phyloP scores from a whole-genome alignment of 1,284 basidiomycete genomes.

The Cutaneotrichosporon sp. region DNA sequence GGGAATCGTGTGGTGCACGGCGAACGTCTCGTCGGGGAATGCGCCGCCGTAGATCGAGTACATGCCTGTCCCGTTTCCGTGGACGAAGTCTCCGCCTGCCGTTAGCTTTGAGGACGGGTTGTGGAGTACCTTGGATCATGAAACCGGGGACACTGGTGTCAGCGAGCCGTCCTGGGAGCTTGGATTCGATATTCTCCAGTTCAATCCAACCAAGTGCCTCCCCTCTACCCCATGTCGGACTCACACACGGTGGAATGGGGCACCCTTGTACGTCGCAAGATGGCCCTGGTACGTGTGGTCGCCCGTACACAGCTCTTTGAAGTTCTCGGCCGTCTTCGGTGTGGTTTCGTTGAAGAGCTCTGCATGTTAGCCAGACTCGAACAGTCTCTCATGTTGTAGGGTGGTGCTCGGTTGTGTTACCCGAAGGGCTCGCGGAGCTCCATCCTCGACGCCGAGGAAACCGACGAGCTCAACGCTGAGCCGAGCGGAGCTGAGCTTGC shows the following conservation, averaged over 20 bases:
- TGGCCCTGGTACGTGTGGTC: not conserved
- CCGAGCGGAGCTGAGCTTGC: too few species aligned
- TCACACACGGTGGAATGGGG: slow-evolving; percentile 19
- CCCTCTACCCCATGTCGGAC: too few species aligned
- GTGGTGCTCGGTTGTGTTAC: too few species aligned
- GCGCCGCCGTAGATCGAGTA: slow-evolving; percentile 29
- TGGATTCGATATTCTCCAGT: too few species aligned
- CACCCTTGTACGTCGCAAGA: not conserved
- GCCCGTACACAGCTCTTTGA: slow-evolving; percentile 8
- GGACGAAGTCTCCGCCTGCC: slow-evolving; percentile 54
- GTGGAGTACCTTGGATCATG: slow-evolving; percentile 60
- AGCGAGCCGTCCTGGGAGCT: not conserved
- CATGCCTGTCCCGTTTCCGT: slow-evolving; percentile 51
- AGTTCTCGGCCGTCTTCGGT: slow-evolving; percentile 17
- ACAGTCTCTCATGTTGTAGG: not conserved
- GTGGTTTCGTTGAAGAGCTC: slow-evolving; percentile 16
- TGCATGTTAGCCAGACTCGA: slow-evolving; percentile 2
- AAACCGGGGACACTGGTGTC: slow-evolving; percentile 52
- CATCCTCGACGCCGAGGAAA: too few species aligned
- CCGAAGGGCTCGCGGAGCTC: too few species aligned
- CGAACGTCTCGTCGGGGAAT: slow-evolving; percentile 29
- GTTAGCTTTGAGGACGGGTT: slow-evolving; percentile 34
- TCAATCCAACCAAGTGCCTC: too few species aligned
- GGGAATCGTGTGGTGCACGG: slow-evolving; percentile 2
- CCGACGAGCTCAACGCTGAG: too few species aligned